A percentile compares a stretch with the other conserved stretches of the same genome.
Conservation (phyloP, 768 basidiomycete species). For the Cyclocybe cylindracea region DNA sequence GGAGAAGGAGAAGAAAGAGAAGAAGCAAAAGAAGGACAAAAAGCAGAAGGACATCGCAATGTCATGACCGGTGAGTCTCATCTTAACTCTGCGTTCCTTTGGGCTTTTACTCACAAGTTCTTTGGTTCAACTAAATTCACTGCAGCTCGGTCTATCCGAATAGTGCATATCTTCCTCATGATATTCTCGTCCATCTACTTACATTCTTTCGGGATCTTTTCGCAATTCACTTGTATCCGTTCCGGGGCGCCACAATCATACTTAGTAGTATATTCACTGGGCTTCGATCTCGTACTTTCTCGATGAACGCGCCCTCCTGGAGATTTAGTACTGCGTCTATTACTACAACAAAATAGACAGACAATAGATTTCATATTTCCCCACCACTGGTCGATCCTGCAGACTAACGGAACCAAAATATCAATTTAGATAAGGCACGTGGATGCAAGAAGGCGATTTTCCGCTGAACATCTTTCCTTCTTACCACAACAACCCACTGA, state of each 20-base stretch:
- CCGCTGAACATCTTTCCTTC: slow-evolving; percentile 15
- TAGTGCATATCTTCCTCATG: background rate
- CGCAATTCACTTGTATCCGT: too few relatives aligned
- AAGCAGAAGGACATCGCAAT: slow-evolving; percentile 12
- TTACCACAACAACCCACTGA: slow-evolving; percentile 15
- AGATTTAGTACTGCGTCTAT: too few relatives aligned
- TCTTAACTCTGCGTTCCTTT: background rate
- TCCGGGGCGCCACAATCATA: too few relatives aligned
- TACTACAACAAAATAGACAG: too few relatives aligned
- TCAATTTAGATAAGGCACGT: slow-evolving; percentile 25
- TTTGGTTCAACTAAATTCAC: background rate
- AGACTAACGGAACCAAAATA: background rate
- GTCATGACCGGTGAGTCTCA: slow-evolving; percentile 11
- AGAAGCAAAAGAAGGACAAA: slow-evolving; percentile 18
- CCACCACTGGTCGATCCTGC: background rate
- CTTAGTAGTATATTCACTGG: too few relatives aligned
- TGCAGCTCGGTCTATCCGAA: background rate
- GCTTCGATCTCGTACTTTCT: too few relatives aligned
- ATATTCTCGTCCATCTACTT: background rate
- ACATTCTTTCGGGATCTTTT: too few relatives aligned
- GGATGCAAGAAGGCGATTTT: slow-evolving; percentile 28
- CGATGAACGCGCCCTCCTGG: too few relatives aligned
- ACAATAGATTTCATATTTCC: too few relatives aligned
- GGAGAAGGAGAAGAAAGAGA: slow-evolving; percentile 18
- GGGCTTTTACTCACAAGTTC: background rate